Base-by-base conservation (phyloP, 768 basidiomycete genomes). In the Lepiota venenata region DNA sequence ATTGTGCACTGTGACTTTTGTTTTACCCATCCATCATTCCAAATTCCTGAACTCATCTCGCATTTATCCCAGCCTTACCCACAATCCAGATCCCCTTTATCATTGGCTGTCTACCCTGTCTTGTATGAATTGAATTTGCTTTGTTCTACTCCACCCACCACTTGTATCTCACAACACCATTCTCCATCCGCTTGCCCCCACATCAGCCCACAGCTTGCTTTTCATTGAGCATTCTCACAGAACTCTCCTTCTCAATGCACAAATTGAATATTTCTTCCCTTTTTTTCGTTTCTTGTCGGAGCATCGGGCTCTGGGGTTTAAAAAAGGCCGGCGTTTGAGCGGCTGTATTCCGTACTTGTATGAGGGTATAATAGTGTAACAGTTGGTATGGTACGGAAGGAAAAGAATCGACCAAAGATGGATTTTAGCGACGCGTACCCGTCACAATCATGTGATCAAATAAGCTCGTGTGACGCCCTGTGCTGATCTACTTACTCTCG, bases 391-490 rank as follows among this genome's bases (percentile, higher is more conserved):
- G 21, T 14, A 29, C 7, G 38, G 25, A 29, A 14, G 37, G 22
- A 22, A 10, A 8, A 29, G 8, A 29, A 47, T 32, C 10, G 6
- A 32, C 25, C 25, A 32, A 32, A 32, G 32, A 32, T 9, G 32
- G 4, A 32, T 9, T 32, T 32, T 8, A 32, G 10, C 3, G 32
- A 32, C 10, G 32, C 32, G 32, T 11, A 11, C 10, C 32, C 6
- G 51, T 45, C 43, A 52, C 35, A 25, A 45, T 45, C 51, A 54
- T 47, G 52, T 54, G 52, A 53, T 46, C 16, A 7, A 7, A 1
- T 6, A 27, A 15, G 32, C 8, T 21, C 20, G 41, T 16, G 50
- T 51, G 50, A 38, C 42, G 20, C 18, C 8, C 50, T 20, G 32
- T 51, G 45, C n/a, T 52, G 8, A 32, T 8, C 32, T 25, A 32